Base-by-base conservation (phyloP, 2,329 filamentous ascomycete species). In the Cyclaneusma minus region DNA sequence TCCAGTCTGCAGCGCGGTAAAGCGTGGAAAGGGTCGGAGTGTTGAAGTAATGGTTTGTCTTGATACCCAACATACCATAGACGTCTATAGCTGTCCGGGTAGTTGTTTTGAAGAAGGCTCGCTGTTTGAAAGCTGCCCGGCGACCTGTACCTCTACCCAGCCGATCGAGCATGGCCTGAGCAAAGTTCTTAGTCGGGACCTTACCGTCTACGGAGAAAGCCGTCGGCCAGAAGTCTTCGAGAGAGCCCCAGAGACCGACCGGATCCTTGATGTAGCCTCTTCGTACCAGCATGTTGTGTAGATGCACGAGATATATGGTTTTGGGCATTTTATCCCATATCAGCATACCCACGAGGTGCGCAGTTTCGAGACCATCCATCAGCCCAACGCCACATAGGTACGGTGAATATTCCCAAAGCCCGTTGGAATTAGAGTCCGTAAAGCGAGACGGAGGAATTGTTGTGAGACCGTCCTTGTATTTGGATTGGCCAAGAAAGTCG, bases 351-450 rank as follows among this genome's bases (percentile, higher is more conserved):
- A 41, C 25, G 3, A 35, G 33, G 30, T 56, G 60, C 0, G 46
- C 35, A 11, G 57, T 26, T 16, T 58, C 50, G 0, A 65, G 45
- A 2, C 41, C 54, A 33, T 64, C 58, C 24, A 48, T 40, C 5
- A 64, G 43, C 0, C 56, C 55, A 7, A 50, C 49, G 10, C 57
- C 60, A 19, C 58, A 63, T 3, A 62, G 45, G 19, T 53, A 62
- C 0, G 60, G 61, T 3, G 55, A 64, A 29, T 57, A 60, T 11
- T 57, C 51, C 50, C 54, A 63, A 1, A 64, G 41, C 0, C 57
- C 58, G 24, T 63, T 60, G 1, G 48, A 5, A 31, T 56, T 48
- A 2, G 45, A 47, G 9, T 41, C 37, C 1, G 49, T 39, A 34
- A 64, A 62, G 0, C 52, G 51, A 3, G 58, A 60, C 3, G 47